A percentile compares a stretch with the other conserved stretches of the same genome.
These are phyloP conservation scores for Cyclaneusma minus DNA, from an alignment of 2,329 filamentous ascomycete species.

Conservation along the genomic window DNA sequence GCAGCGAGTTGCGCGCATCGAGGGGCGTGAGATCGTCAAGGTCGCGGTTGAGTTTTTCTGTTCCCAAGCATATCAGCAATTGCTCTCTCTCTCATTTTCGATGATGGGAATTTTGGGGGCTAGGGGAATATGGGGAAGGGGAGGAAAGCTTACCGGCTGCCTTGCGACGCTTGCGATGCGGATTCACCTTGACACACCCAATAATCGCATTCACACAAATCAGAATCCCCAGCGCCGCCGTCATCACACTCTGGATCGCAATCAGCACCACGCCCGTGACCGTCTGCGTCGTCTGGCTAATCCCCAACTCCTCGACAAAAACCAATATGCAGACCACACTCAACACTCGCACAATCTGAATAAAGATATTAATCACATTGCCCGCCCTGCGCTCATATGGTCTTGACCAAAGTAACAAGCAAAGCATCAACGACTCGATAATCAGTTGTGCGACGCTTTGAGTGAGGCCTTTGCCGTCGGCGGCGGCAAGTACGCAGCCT, in stretches of 20 bases:
- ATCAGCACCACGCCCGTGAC: constrained; percentile 88
- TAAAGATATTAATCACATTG: constrained; percentile 86
- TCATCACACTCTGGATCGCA: constrained; percentile 75
- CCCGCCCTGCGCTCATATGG: constrained; percentile 78
- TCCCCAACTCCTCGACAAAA: constrained; percentile 85
- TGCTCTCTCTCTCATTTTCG: too few species aligned
- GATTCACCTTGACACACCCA: constrained; percentile 71
- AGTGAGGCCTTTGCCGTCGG: constrained; percentile 67
- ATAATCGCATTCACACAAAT: constrained; percentile 83
- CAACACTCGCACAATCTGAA: constrained; percentile 76
- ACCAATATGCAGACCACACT: constrained; percentile 81
- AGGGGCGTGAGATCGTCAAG: constrained; percentile 73
- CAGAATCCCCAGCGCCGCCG: constrained; percentile 68
- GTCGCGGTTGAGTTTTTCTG: constrained; percentile 64
- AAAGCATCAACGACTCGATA: constrained; percentile 64
- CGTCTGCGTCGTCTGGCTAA: constrained; percentile 84
- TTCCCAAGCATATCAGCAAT: too few species aligned
- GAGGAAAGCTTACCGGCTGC: constrained; percentile 56
- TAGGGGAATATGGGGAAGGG: constrained; percentile 5
- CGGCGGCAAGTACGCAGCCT: constrained; percentile 71
- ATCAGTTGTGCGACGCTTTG: constrained; percentile 70
- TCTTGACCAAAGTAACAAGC: constrained; percentile 66
- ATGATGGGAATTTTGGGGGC: constrained; percentile 2
- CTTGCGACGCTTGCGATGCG: constrained; percentile 77
- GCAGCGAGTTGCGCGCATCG: constrained; percentile 72